phyloP scores from a whole-genome alignment of 164 flowering plant species.

The Macadamia tetraphylla region DNA sequence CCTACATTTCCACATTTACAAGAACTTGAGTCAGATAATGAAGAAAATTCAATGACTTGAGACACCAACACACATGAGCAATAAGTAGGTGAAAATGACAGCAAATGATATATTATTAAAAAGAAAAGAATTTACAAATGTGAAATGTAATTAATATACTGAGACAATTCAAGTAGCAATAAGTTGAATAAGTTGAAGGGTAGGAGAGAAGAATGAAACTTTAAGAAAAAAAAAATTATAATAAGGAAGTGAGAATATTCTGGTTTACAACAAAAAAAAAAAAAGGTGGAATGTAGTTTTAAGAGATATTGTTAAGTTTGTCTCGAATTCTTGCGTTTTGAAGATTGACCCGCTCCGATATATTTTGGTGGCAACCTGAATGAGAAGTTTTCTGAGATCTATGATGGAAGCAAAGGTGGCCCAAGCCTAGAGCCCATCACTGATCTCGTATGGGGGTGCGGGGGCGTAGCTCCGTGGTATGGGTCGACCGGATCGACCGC shows the following conservation, averaged over 20 bases:
- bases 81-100: not conserved
- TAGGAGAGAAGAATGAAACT: not conserved
- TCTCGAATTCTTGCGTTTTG: no score
- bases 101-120: not conserved
- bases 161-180: not conserved
- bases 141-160: not conserved
- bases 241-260: no score
- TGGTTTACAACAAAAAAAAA: no score
- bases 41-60: not conserved
- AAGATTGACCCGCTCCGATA: no score
- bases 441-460: no score
- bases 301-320: not conserved
- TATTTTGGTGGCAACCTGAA: no score
- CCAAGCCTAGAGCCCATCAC: no score
- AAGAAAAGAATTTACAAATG: not conserved
- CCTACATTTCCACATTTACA: conserved; percentile 30
- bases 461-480: no score
- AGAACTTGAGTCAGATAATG: not conserved
- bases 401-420: no score
- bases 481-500: no score
- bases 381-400: no score
- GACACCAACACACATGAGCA: not conserved
- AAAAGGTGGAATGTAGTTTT: not conserved
- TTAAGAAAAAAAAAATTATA: not conserved
- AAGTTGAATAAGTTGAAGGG: not conserved